Percentiles rank a stretch among this genome's conserved stretches.
Evolutionary conservation across 1,284 basidiomycete species (phyloP).

Genomic region (Ustilago shanxiensis): DNA sequence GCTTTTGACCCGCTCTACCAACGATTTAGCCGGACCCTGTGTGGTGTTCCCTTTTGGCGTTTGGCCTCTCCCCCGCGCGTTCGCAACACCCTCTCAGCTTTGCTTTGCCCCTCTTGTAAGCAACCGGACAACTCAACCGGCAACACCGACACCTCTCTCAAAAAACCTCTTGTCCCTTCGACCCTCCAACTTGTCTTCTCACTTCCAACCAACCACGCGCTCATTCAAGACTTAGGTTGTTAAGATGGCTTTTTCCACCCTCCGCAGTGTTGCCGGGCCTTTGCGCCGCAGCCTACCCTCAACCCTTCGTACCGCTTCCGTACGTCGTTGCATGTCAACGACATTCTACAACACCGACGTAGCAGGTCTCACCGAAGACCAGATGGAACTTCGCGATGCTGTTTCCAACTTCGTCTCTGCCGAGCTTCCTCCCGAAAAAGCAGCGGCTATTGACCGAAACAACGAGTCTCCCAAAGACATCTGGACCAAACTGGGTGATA

Average conservation of each 20-base stretch:
- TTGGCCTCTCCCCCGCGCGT: neutral
- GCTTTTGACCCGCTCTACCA: slow-evolving; percentile 1
- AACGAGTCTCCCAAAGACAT: slow-evolving; percentile 57
- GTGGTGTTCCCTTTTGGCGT: neutral
- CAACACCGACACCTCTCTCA: neutral
- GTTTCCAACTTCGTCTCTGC: slow-evolving; percentile 47
- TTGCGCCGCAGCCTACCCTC: slow-evolving; percentile 9
- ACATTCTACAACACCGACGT: slow-evolving; percentile 58
- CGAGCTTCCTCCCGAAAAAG: slow-evolving; percentile 46
- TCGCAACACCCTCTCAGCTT: neutral
- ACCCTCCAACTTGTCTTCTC: neutral
- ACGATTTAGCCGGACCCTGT: neutral
- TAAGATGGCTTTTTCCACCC: slow-evolving; percentile 25
- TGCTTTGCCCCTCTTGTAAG: neutral
- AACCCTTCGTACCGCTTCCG: neutral
- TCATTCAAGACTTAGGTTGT: neutral
- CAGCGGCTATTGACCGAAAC: slow-evolving; percentile 49
- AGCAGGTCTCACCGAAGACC: slow-evolving; percentile 50
- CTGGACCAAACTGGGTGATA: slow-evolving; percentile 61
- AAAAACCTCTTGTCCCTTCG: neutral
- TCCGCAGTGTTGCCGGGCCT: slow-evolving; percentile 7
- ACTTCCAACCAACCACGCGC: neutral
- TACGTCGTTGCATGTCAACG: slow-evolving; percentile 6
- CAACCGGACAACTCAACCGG: neutral
- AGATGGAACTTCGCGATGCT: slow-evolving; percentile 55